Conservation (phyloP, 2,329 filamentous ascomycete species). For the Exophiala spinifera region DNA sequence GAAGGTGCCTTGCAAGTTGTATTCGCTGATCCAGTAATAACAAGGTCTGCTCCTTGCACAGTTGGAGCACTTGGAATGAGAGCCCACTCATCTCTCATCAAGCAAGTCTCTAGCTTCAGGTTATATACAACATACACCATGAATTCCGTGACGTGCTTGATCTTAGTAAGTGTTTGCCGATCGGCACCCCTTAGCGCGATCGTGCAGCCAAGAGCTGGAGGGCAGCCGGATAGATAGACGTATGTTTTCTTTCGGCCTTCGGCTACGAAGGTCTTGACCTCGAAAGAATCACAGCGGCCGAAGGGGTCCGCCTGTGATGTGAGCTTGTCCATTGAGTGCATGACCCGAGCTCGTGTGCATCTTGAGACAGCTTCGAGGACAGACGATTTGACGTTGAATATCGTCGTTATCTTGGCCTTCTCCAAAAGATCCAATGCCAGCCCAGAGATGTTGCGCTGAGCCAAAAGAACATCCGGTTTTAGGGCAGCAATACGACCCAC, state of each 20-base stretch:
- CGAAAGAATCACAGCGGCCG: conserved; percentile 80
- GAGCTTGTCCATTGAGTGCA: conserved; percentile 92
- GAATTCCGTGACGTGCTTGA: conserved; percentile 95
- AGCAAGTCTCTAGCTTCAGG: conserved; percentile 86
- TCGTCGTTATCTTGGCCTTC: conserved; percentile 85
- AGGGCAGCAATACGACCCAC: conserved; percentile 87
- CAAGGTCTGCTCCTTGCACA: conserved; percentile 6
- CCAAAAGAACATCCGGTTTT: conserved; percentile 80
- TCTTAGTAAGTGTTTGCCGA: conserved; percentile 65
- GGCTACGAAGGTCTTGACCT: conserved; percentile 92
- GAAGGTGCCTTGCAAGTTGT: neutral
- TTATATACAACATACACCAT: conserved; percentile 99
- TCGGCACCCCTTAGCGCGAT: conserved; percentile 84
- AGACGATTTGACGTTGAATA: conserved; percentile 93
- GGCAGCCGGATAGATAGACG: conserved; percentile 88
- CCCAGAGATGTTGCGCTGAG: conserved; percentile 88
- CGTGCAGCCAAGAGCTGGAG: conserved; percentile 86
- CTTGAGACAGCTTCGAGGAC: conserved; percentile 93
- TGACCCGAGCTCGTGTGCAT: conserved; percentile 86
- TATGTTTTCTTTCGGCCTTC: conserved; percentile 86
- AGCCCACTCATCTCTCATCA: conserved; percentile 90
- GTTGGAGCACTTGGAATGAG: conserved; percentile 58
- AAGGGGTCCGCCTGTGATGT: conserved; percentile 71
- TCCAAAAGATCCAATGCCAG: conserved; percentile 84
- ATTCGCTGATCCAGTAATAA: neutral